These are phyloP conservation scores for Corchorus capsularis DNA, from an alignment of 345 rosid genomes.

Conservation along the genomic window DNA sequence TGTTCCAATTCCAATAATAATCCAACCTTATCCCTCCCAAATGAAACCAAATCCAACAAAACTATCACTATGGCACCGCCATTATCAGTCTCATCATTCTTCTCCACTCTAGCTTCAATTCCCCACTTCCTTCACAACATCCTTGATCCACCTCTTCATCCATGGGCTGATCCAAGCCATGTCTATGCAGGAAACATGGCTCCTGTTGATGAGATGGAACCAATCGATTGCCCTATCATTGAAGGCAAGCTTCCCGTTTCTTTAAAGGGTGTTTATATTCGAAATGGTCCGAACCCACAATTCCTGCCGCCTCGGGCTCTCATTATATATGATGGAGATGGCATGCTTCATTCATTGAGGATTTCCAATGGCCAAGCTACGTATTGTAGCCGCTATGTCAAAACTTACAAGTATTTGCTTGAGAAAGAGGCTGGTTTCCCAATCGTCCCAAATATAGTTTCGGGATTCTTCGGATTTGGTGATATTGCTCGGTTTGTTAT, in stretches of 20 bases:
- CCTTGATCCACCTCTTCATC: constrained; percentile 23
- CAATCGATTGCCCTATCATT: constrained; percentile 8
- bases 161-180: constrained; percentile 17
- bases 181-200: constrained; percentile 23
- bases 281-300: constrained; percentile 32
- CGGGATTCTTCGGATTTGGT: constrained; percentile 10
- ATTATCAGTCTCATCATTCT: not conserved
- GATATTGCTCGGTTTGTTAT: not conserved
- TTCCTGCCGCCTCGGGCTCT: constrained; percentile 14
- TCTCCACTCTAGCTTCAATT: constrained; percentile 3
- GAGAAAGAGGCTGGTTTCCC: constrained; percentile 25
- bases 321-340: constrained; percentile 33
- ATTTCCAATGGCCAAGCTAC: constrained; percentile 19
- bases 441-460: constrained; percentile 21
- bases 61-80: not conserved
- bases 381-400: constrained; percentile 24
- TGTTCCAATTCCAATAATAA: too few species aligned
- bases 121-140: not conserved
- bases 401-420: constrained; percentile 27
- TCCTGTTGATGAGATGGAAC: constrained; percentile 20
- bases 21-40: not conserved
- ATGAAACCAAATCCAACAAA: not conserved
- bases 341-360: constrained; percentile 28
- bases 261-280: constrained; percentile 17
- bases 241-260: constrained; percentile 17